Evolutionary conservation across 345 rosid genomes (phyloP).

Genomic region (Populus davidiana): DNA sequence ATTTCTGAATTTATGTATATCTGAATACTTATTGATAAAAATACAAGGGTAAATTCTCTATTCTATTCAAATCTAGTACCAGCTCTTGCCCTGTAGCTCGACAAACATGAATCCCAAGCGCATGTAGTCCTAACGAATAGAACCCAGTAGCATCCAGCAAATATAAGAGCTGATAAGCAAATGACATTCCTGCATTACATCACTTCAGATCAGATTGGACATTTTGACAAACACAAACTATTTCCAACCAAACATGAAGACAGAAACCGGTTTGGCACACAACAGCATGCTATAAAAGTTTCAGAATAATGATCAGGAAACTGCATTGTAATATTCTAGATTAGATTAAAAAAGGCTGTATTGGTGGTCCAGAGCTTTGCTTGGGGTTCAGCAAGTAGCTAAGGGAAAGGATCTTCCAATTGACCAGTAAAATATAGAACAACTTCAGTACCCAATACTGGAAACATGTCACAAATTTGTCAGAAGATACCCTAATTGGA

Average conservation of each 20-base stretch:
- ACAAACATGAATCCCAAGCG: constrained; percentile 91
- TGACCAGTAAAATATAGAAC: background rate
- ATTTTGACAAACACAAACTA: constrained; percentile 7
- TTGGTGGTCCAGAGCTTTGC: background rate
- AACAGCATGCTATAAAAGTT: background rate
- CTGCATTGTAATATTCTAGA: background rate
- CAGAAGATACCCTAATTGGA: background rate
- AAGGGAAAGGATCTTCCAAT: background rate
- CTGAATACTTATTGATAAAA: background rate
- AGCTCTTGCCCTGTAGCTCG: constrained; percentile 99
- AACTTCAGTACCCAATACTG: background rate
- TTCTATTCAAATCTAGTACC: constrained; percentile 40
- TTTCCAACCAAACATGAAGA: constrained; percentile 10
- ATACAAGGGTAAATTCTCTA: constrained; percentile 5
- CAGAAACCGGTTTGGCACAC: background rate
- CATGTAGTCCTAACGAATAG: constrained; percentile 88
- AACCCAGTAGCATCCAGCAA: constrained; percentile 95
- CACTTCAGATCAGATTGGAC: constrained; percentile 23
- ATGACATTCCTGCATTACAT: constrained; percentile 72
- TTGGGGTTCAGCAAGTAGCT: background rate
- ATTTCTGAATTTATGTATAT: background rate
- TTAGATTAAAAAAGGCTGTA: background rate
- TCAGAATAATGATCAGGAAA: background rate
- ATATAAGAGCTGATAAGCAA: constrained; percentile 85
- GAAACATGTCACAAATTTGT: background rate